These are phyloP conservation scores for Salix viminalis DNA, from an alignment of 345 rosid species.

Conservation along the genomic window DNA sequence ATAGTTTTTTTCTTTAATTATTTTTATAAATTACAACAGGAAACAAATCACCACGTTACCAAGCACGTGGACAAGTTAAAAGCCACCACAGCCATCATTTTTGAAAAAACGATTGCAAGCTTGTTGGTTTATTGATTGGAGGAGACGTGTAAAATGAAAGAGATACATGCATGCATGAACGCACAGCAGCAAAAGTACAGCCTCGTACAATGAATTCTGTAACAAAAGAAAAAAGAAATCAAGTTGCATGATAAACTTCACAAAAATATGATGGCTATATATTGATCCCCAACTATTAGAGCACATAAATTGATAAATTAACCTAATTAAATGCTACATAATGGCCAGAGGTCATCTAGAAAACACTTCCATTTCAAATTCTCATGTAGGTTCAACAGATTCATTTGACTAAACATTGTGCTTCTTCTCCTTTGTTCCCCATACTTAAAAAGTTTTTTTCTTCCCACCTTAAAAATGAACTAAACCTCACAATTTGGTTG, in stretches of 20 bases:
- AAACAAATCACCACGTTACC: too few relatives aligned
- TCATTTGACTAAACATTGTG: slow-evolving; percentile 1
- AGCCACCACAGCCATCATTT: neutral
- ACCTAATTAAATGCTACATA: neutral
- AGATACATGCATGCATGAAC: neutral
- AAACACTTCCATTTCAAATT: too few relatives aligned
- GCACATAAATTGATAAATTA: neutral
- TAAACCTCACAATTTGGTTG: too few relatives aligned
- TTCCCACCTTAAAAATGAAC: too few relatives aligned
- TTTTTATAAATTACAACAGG: neutral
- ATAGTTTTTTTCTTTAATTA: too few relatives aligned
- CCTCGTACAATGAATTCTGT: slow-evolving; percentile 13
- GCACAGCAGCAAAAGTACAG: neutral
- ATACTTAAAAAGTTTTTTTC: too few relatives aligned
- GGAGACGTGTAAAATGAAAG: neutral
- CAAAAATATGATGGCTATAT: neutral
- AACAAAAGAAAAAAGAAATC: neutral
- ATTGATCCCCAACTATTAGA: neutral
- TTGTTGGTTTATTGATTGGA: neutral
- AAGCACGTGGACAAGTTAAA: too few relatives aligned
- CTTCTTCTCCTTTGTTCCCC: too few relatives aligned
- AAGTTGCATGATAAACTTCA: neutral
- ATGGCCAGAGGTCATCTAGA: neutral
- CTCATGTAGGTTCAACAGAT: neutral
- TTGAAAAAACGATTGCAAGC: neutral